Percentiles rank a stretch among this genome's conserved stretches.
phyloP scores from a whole-genome alignment of 2,329 filamentous ascomycete species.

The Microthyrium microscopicum region DNA sequence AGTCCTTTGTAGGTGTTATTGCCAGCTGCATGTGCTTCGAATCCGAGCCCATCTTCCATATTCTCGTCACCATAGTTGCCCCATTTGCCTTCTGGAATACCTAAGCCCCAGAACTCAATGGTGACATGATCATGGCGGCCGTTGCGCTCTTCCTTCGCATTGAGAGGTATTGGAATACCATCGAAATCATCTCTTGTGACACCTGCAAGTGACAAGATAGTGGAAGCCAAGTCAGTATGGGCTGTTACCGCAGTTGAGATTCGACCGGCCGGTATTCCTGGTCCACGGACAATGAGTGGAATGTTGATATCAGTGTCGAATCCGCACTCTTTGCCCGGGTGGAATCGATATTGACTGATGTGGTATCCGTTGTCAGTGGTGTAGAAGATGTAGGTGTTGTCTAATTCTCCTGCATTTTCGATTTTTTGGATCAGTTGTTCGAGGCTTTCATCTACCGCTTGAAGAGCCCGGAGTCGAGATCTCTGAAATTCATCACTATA shows the following conservation, averaged over 20 bases:
- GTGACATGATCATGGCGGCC: conserved; percentile 20
- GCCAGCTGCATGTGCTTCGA: not conserved
- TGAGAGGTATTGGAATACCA: conserved; percentile 19
- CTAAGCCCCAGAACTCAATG: conserved; percentile 24
- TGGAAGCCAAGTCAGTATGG: conserved; percentile 24
- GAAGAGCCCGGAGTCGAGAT: conserved; percentile 30
- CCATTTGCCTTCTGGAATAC: conserved; percentile 4
- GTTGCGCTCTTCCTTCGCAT: conserved; percentile 6
- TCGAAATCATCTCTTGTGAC: conserved; percentile 18
- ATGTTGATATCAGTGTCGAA: conserved; percentile 25
- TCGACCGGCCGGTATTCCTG: conserved; percentile 15
- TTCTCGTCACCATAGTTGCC: conserved; percentile 4
- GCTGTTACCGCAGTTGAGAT: conserved; percentile 19
- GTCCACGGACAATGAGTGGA: conserved; percentile 22
- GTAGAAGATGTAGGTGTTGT: conserved; percentile 29
- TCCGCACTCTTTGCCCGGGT: conserved; percentile 23
- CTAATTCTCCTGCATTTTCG: conserved; percentile 23
- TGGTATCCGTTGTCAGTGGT: conserved; percentile 25
- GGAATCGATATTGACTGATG: conserved; percentile 22
- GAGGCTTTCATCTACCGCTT: conserved; percentile 38
- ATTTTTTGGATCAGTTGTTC: conserved; percentile 25
- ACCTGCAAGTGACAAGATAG: conserved; percentile 18
- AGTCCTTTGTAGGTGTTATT: conserved; percentile 8
- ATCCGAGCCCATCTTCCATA: not conserved
- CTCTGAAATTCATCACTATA: conserved; percentile 38